A percentile compares a stretch with the other conserved stretches of the same genome.
Evolutionary conservation across 179 eudicot species (phyloP).

Genomic region (Silene vulgaris): DNA sequence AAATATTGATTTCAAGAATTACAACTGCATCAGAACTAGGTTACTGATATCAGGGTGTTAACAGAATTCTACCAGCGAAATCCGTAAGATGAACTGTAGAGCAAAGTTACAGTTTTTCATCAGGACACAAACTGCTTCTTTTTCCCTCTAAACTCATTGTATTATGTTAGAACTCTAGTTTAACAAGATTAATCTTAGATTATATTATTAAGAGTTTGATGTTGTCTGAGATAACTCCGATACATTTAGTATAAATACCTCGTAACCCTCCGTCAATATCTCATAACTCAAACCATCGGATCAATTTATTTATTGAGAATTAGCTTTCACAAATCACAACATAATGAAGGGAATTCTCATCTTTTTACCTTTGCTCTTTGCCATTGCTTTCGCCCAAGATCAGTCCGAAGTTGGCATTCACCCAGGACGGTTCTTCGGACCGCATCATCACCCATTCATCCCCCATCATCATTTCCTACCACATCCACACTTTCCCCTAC

Average conservation of each 20-base stretch:
- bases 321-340: background rate
- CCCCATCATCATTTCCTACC: no score
- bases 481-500: no score
- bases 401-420: background rate
- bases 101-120: no score
- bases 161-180: background rate
- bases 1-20: no score
- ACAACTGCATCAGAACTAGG: no score
- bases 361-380: background rate
- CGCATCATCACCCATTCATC: background rate
- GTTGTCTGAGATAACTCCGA: background rate
- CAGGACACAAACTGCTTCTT: no score
- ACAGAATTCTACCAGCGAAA: no score
- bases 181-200: background rate
- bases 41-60: no score
- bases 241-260: conserved; percentile 2
- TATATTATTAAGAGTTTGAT: conserved; percentile 7
- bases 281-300: conserved; percentile 6
- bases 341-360: conserved; percentile 12
- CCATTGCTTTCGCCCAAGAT: conserved; percentile 10
- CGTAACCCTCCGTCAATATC: background rate
- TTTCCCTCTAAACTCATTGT: background rate
- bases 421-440: no score
- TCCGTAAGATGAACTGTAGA: no score
- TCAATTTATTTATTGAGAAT: background rate